Evolutionary conservation across 2,329 filamentous ascomycete species (phyloP).

Genomic region (Ascochyta koolunga): DNA sequence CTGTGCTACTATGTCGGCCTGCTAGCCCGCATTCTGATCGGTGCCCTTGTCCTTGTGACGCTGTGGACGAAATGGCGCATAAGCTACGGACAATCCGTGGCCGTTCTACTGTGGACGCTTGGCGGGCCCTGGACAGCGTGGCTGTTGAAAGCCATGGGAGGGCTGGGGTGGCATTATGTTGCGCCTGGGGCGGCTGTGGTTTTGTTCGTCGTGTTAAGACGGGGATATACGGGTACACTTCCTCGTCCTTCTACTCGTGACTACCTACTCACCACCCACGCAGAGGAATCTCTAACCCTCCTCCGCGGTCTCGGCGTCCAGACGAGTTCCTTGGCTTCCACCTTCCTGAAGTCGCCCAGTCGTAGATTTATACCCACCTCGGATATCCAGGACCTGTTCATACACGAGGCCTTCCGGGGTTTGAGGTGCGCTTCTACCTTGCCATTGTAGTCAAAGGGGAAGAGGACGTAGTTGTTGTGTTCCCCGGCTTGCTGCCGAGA

Average conservation of each 20-base stretch:
- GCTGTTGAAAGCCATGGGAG: slow-evolving; percentile 46
- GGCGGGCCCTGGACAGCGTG: slow-evolving; percentile 15
- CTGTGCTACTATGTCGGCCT: slow-evolving; percentile 53
- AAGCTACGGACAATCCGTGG: slow-evolving; percentile 7
- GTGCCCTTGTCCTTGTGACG: slow-evolving; percentile 49
- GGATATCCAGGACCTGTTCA: slow-evolving; percentile 88
- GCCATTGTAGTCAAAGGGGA: slow-evolving; percentile 90
- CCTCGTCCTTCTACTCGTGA: too few species aligned
- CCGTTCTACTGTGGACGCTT: slow-evolving; percentile 11
- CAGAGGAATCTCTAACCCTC: slow-evolving; percentile 84
- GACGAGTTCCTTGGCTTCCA: slow-evolving; percentile 73
- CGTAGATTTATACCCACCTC: slow-evolving; percentile 82
- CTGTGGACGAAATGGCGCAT: slow-evolving; percentile 37
- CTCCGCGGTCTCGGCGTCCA: slow-evolving; percentile 90
- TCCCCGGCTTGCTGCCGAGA: slow-evolving; percentile 79
- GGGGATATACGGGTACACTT: slow-evolving; percentile 57
- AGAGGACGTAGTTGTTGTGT: slow-evolving; percentile 90
- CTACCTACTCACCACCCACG: slow-evolving; percentile 14
- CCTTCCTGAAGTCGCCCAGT: slow-evolving; percentile 69
- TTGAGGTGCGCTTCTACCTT: slow-evolving; percentile 88
- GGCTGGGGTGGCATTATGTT: slow-evolving; percentile 52
- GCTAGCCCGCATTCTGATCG: slow-evolving; percentile 53
- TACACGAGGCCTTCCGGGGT: slow-evolving; percentile 95
- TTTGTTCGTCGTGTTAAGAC: slow-evolving; percentile 54
- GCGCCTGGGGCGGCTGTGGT: slow-evolving; percentile 47